Percentiles rank a stretch among this genome's conserved stretches.
phyloP scores from a whole-genome alignment of 2,329 filamentous ascomycete genomes.

The Sporothrix dimorphospora region DNA sequence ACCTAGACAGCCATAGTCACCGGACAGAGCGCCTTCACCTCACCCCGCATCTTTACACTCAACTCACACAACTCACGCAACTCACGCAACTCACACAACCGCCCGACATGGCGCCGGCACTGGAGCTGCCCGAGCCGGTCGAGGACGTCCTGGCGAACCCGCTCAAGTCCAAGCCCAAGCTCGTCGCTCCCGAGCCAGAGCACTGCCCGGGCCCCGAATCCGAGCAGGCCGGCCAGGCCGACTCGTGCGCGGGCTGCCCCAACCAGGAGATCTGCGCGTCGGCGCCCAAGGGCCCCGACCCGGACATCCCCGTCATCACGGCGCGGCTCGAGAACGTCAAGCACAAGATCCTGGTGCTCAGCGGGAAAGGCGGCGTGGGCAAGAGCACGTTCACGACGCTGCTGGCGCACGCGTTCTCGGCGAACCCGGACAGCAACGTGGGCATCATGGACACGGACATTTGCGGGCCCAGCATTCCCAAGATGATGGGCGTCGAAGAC shows the following conservation, averaged over 20 bases:
- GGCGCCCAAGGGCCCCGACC: slow-evolving; percentile 91
- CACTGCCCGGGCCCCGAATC: slow-evolving; percentile 93
- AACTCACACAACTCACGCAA: neutral
- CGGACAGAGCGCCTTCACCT: neutral
- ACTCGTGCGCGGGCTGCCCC: slow-evolving; percentile 91
- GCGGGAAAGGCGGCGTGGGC: slow-evolving; percentile 93
- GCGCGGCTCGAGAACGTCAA: slow-evolving; percentile 77
- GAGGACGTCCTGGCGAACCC: slow-evolving; percentile 75
- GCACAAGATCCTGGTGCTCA: slow-evolving; percentile 92
- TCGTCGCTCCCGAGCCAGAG: slow-evolving; percentile 94
- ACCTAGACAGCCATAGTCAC: neutral
- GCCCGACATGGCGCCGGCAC: slow-evolving; percentile 72
- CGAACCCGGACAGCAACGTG: slow-evolving; percentile 75
- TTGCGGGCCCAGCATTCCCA: slow-evolving; percentile 92
- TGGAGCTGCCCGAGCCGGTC: slow-evolving; percentile 70
- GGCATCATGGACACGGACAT: slow-evolving; percentile 99
- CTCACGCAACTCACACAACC: neutral
- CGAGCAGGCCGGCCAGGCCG: slow-evolving; percentile 67
- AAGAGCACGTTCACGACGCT: slow-evolving; percentile 54
- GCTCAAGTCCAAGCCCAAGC: slow-evolving; percentile 75
- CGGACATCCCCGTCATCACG: slow-evolving; percentile 87
- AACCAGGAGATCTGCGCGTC: slow-evolving; percentile 96
- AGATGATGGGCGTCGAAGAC: slow-evolving; percentile 96
- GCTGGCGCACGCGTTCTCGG: slow-evolving; percentile 80
- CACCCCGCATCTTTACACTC: neutral